phyloP scores from a whole-genome alignment of 768 basidiomycete genomes.

The Mrakia frigida region DNA sequence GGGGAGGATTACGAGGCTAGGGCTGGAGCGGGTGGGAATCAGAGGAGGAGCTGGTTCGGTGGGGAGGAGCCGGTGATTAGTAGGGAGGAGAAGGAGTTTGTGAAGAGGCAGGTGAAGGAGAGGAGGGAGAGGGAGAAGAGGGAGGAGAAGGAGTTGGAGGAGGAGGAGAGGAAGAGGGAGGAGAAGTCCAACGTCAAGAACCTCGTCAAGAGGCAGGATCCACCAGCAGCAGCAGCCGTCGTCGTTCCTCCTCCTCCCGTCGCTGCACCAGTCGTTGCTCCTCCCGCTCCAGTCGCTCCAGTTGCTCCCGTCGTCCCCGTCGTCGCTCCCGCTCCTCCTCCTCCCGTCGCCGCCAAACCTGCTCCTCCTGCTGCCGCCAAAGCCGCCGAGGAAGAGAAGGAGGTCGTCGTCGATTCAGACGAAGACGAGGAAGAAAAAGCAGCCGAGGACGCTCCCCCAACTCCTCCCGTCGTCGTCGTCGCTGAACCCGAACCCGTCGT shows the following conservation, averaged over 20 bases:
- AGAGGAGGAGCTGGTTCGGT: constrained; percentile 34
- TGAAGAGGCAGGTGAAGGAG: constrained; percentile 24
- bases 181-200: constrained; percentile 38
- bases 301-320: no score
- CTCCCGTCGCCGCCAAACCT: no score
- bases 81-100: constrained; percentile 34
- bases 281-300: no score
- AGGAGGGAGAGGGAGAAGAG: constrained; percentile 8
- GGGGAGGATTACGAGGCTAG: constrained; percentile 13
- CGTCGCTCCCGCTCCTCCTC: no score
- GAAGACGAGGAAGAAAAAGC: not conserved
- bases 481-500: constrained; percentile 4
- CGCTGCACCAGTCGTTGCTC: no score
- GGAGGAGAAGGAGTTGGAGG: constrained; percentile 8
- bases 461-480: constrained; percentile 23
- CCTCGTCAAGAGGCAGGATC: constrained; percentile 9
- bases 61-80: constrained; percentile 33
- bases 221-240: no score
- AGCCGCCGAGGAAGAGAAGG: constrained; percentile 33
- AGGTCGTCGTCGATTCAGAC: not conserved
- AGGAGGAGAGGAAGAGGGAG: constrained; percentile 40
- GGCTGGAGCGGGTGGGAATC: constrained; percentile 36
- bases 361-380: constrained; percentile 4
- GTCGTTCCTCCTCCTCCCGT: no score
- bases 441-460: not conserved